phyloP scores from a whole-genome alignment of 805 yeast genomes.

The Ogataea populi-albae region DNA sequence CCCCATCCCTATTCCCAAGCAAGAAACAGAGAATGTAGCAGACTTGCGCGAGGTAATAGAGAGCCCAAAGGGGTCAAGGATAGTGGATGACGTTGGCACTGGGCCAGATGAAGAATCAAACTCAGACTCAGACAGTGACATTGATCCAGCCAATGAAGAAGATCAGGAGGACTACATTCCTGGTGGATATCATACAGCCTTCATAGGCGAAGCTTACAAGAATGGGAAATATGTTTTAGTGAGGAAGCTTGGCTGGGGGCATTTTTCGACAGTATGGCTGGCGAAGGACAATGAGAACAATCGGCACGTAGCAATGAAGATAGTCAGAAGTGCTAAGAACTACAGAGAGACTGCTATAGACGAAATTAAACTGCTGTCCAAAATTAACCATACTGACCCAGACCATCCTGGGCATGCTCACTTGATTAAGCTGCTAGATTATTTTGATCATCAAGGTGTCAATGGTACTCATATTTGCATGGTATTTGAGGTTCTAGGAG shows the following conservation, averaged over 20 bases:
- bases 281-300: conserved; percentile 60
- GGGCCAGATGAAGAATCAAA: conserved; percentile 35
- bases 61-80: too few species aligned
- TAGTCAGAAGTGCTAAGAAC: conserved; percentile 86
- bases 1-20: conserved; percentile 1
- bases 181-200: conserved; percentile 97
- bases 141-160: conserved; percentile 66
- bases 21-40: background rate
- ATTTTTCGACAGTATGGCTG: conserved; percentile 93
- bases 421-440: conserved; percentile 77
- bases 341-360: conserved; percentile 94
- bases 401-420: conserved; percentile 79
- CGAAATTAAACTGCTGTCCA: conserved; percentile 77
- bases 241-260: conserved; percentile 98
- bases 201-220: conserved; percentile 80
- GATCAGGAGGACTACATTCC: conserved; percentile 77
- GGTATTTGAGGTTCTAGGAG: conserved; percentile 98
- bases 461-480: conserved; percentile 93
- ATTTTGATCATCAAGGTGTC: conserved; percentile 82
- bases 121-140: conserved; percentile 29
- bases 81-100: too few species aligned
- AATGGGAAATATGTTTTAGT: conserved; percentile 68
- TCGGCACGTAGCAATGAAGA: conserved; percentile 88
- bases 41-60: background rate
- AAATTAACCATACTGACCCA: conserved; percentile 58